phyloP scores from a whole-genome alignment of 2,329 filamentous ascomycete genomes.

The Alternaria tenuissima region DNA sequence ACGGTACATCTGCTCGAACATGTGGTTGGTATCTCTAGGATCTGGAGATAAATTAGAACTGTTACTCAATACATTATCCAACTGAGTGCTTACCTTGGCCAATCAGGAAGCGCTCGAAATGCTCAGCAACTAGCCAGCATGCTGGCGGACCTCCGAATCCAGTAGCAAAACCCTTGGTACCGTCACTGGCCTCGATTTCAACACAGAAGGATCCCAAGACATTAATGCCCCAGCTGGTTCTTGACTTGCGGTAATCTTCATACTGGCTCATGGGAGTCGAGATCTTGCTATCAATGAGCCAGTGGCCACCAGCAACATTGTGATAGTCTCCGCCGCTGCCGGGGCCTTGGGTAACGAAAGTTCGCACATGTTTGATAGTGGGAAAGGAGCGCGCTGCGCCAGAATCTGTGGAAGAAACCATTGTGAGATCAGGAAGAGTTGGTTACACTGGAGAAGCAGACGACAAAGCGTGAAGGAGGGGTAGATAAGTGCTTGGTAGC shows the following conservation, averaged over 20 bases:
- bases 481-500: slow-evolving; percentile 17
- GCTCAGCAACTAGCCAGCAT: slow-evolving; percentile 92
- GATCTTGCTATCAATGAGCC: slow-evolving; percentile 91
- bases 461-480: slow-evolving; percentile 28
- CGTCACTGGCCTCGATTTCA: slow-evolving; percentile 87
- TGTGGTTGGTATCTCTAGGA: slow-evolving; percentile 86
- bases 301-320: slow-evolving; percentile 78
- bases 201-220: slow-evolving; percentile 91
- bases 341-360: slow-evolving; percentile 74
- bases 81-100: slow-evolving; percentile 65
- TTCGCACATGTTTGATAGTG: slow-evolving; percentile 77
- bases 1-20: slow-evolving; percentile 97
- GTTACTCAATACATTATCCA: not conserved
- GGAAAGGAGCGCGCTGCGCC: slow-evolving; percentile 66
- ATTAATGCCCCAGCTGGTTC: slow-evolving; percentile 95
- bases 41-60: slow-evolving; percentile 58
- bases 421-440: slow-evolving; percentile 24
- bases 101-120: slow-evolving; percentile 91
- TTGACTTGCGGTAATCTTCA: slow-evolving; percentile 84
- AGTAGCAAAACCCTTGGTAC: slow-evolving; percentile 92
- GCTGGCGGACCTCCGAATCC: slow-evolving; percentile 93
- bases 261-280: slow-evolving; percentile 91
- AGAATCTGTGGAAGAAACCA: slow-evolving; percentile 36
- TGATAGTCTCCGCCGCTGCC: slow-evolving; percentile 74
- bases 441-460: slow-evolving; percentile 7